Conservation (phyloP, 1,139 yeast species). For the Ogataea hybrid region DNA sequence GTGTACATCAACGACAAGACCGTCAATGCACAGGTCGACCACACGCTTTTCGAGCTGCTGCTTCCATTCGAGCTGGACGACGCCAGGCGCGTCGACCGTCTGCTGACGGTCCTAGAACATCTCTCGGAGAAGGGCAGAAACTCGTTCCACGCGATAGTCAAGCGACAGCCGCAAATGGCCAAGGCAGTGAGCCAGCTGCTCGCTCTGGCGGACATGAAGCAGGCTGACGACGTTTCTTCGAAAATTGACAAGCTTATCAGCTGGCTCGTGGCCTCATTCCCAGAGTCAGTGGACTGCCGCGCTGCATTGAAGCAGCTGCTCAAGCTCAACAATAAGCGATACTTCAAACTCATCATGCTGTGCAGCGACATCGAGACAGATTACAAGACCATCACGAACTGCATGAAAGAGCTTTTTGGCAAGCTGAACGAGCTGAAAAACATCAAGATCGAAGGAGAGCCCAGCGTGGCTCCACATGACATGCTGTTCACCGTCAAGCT, state of each 20-base stretch:
- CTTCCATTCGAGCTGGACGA: slow-evolving; percentile 50
- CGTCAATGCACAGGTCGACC: slow-evolving; percentile 70
- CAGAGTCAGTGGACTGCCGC: slow-evolving; percentile 44
- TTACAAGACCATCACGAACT: slow-evolving; percentile 54
- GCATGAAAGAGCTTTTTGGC: slow-evolving; percentile 59
- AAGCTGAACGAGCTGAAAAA: slow-evolving; percentile 53
- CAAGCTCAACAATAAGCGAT: slow-evolving; percentile 54
- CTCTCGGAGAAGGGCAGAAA: slow-evolving; percentile 59
- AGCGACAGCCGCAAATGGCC: slow-evolving; percentile 63
- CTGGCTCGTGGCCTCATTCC: slow-evolving; percentile 63
- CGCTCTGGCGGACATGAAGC: slow-evolving; percentile 34
- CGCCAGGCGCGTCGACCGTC: slow-evolving; percentile 47
- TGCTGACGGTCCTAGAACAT: slow-evolving; percentile 46
- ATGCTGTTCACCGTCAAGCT: slow-evolving; percentile 53
- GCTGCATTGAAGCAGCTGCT: slow-evolving; percentile 51
- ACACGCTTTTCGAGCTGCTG: slow-evolving; percentile 55
- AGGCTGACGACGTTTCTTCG: slow-evolving; percentile 1
- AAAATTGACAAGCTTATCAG: slow-evolving; percentile 57
- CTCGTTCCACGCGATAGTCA: slow-evolving; percentile 66
- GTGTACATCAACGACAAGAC: slow-evolving; percentile 72
- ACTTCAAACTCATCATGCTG: slow-evolving; percentile 51
- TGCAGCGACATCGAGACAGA: slow-evolving; percentile 60
- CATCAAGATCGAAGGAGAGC: slow-evolving; percentile 35
- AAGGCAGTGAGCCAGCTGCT: slow-evolving; percentile 40
- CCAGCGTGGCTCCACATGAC: slow-evolving; percentile 43